Evolutionary conservation across 176 grass and related monocot genomes (phyloP), one percentile per base, ranked within the genome.

Genomic region (Lolium multiflorum): DNA sequence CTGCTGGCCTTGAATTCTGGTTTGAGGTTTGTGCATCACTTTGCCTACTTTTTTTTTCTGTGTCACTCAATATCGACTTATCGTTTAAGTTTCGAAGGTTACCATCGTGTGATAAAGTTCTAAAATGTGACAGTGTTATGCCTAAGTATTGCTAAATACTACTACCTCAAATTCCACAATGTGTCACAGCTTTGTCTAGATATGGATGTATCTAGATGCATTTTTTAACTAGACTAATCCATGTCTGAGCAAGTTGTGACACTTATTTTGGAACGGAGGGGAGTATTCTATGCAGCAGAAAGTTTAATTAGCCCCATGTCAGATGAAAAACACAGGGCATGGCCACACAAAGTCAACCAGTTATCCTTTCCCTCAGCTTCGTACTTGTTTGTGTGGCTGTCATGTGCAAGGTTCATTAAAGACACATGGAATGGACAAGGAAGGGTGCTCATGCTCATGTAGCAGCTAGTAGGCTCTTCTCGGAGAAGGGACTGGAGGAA

Each of bases 1-100:
- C 67, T 87, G 64, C 88, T 63, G 55, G 50, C 73, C 57, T 56
- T 73, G 81, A 78, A 46, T 89, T 79, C 85, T 74, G 69, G 68
- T 16, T 81, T 79, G 85, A 81, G 85, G 85, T 87, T 35, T 54
- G 85, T 81, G 17, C 51, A 35, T 63, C 26, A 41, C 67, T 72
- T 62, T 43, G 55, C 68, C 43, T 58, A 78, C 76, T n/a, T 49
- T 74, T 28, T 38, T 58, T 26, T 49, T 69, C 55, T 58, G 12
- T 68, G 16, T n/a, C n/a, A n/a, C n/a, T 58, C 41, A 83, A 84
- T 51, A 18, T 51, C 41, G 6, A 76, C 15, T 52, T 76, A 46
- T 17, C 56, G 66, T 64, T 13, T 84, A 37, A 46, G 3, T 56
- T 71, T 4, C 37, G 2, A 58, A 44, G 21, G 63, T 78, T 49